Percentiles rank a stretch among this genome's conserved stretches.
Conservation (phyloP, 805 yeast genomes). For the Zygoascus ofunaensis region DNA sequence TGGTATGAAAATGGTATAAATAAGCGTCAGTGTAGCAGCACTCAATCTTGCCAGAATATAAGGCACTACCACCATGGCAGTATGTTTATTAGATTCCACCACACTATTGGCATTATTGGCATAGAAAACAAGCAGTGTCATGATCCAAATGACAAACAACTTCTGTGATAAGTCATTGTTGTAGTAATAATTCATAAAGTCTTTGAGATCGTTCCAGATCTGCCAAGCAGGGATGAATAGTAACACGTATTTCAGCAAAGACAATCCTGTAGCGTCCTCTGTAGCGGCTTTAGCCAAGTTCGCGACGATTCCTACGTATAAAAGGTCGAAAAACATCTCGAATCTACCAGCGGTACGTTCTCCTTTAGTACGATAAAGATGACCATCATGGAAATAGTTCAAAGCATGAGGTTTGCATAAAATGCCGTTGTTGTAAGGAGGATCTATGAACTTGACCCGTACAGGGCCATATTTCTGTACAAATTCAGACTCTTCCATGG, state of each 20-base stretch:
- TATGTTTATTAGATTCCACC: slow-evolving; percentile 31
- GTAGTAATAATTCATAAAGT: slow-evolving; percentile 54
- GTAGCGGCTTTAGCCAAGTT: slow-evolving; percentile 48
- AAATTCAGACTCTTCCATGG: slow-evolving; percentile 9
- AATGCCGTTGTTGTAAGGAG: slow-evolving; percentile 4
- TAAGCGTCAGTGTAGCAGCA: slow-evolving; percentile 26
- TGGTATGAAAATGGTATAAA: slow-evolving; percentile 37
- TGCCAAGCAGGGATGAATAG: slow-evolving; percentile 52
- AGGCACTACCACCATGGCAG: slow-evolving; percentile 37
- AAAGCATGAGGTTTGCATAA: slow-evolving; percentile 42
- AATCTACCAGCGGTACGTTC: slow-evolving; percentile 45
- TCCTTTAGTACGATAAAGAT: slow-evolving; percentile 43
- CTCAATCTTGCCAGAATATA: slow-evolving; percentile 41
- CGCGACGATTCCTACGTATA: slow-evolving; percentile 57
- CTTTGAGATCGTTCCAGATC: slow-evolving; percentile 57
- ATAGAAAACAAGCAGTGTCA: slow-evolving; percentile 41
- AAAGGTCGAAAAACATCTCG: slow-evolving; percentile 53
- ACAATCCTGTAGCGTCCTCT: slow-evolving; percentile 39
- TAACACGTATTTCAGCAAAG: slow-evolving; percentile 41
- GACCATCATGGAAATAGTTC: slow-evolving; percentile 51
- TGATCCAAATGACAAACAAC: slow-evolving; percentile 43
- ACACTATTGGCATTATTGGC: slow-evolving; percentile 40
- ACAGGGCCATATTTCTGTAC: slow-evolving; percentile 13
- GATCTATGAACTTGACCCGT: slow-evolving; percentile 8
- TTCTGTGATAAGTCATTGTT: slow-evolving; percentile 52